Evolutionary conservation across 257 asterid species (phyloP).

Genomic region (Coffea eugenioides): DNA sequence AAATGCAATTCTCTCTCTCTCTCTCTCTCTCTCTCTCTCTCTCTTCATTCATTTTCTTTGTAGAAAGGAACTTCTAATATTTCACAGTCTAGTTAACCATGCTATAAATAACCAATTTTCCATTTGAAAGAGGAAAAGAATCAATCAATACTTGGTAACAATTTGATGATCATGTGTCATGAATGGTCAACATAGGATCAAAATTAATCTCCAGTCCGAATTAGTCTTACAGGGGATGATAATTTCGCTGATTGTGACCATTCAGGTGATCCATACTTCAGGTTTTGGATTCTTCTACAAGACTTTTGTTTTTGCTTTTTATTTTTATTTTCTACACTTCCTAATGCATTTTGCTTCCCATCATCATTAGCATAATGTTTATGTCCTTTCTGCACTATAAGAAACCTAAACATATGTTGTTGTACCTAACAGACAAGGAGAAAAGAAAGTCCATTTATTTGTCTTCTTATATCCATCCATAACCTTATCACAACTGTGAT

Average conservation of each 20-base stretch:
- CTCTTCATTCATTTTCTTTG: not conserved
- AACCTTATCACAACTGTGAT: not conserved
- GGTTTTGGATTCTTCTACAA: not conserved
- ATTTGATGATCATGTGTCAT: constrained; percentile 1
- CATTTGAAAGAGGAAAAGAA: not conserved
- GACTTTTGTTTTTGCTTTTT: not conserved
- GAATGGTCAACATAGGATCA: not conserved
- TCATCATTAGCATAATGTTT: not conserved
- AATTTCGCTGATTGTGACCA: no score
- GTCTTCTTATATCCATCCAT: not conserved
- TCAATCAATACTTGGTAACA: not conserved
- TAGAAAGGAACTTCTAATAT: not conserved
- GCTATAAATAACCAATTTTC: not conserved
- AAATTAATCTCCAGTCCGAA: not conserved
- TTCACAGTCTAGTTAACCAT: not conserved
- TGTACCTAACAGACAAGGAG: not conserved
- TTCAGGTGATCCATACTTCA: no score
- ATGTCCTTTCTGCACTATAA: not conserved
- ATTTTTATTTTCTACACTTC: not conserved
- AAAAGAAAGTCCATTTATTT: no score
- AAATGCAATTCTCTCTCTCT: no score
- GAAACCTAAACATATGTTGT: no score
- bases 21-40: not conserved
- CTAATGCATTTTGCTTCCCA: not conserved
- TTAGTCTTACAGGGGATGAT: not conserved